Base-by-base conservation (phyloP, 768 basidiomycete genomes). In the Boletus speciosus region DNA sequence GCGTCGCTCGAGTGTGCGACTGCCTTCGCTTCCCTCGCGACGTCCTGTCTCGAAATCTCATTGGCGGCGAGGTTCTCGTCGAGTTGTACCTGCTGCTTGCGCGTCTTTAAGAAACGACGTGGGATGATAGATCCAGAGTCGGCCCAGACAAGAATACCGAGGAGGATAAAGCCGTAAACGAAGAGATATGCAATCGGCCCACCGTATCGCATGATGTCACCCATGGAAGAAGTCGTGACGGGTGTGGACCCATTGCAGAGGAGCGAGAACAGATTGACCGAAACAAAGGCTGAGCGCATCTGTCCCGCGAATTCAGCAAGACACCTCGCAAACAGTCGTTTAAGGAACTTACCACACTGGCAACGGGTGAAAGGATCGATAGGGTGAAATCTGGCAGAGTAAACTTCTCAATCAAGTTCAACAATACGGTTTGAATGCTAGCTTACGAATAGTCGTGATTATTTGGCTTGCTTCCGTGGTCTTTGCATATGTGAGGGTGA, bases 111-210 rank as follows among this genome's bases (percentile, higher is more conserved):
- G 63, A 62, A 66, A 47, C 56, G 70, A 43, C 79, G 74, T 37
- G 77, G 75, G 16, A 80, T 57, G 21, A 78, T 61, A 11, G 84
- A 81, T 3, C 88, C 87, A 5, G 88, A 89, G 63, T 90, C 87
- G 27, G 79, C 80, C 78, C 81, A 86, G 23, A 90, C 81, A 19
- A 91, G 81, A 32, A 90, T 71, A 4, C 62, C 78, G 46, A 90
- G 77, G 8, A 88, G 78, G 16, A 83, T 59, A 34, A 86, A 65
- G 21, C 77, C 74, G 47, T 85, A 82, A 25, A 84, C 57, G 51
- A 90, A 75, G 47, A 90, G 80, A 64, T 91, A 92, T 8, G 81
- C 59, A 55, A 91, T 89, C 1, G 90, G 89, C 10, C 88, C 86
- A 5, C 90, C 90, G 53, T 77, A 91, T 59, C 80, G 77, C 52